These are phyloP conservation scores for Paracoccidioides brasiliensis DNA, from an alignment of 2,329 filamentous ascomycete species.

Conservation along the genomic window DNA sequence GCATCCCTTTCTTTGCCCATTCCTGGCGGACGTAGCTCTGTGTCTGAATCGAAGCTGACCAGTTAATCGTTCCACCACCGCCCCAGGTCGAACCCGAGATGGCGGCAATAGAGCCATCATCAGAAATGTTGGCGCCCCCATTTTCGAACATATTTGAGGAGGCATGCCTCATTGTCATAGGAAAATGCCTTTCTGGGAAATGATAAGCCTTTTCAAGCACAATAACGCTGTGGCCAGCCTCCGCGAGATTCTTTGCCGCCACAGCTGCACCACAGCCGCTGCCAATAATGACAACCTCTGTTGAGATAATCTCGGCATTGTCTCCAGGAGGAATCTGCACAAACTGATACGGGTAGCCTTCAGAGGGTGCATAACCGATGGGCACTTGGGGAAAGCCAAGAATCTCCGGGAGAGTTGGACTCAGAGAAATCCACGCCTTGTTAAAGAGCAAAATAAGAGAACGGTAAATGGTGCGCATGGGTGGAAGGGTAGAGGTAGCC, in stretches of 20 bases:
- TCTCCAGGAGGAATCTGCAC: conserved; percentile 43
- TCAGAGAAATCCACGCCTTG: conserved; percentile 40
- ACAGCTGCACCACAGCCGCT: conserved; percentile 80
- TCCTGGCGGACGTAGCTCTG: conserved; percentile 66
- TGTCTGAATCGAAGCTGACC: conserved; percentile 56
- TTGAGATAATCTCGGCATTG: conserved; percentile 49
- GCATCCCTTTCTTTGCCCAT: conserved; percentile 59
- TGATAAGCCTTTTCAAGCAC: conserved; percentile 76
- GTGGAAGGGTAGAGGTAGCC: conserved; percentile 39
- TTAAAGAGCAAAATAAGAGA: conserved; percentile 39
- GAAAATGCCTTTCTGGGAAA: conserved; percentile 57
- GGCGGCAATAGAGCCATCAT: conserved; percentile 47
- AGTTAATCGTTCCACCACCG: conserved; percentile 80
- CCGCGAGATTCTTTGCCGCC: conserved; percentile 64
- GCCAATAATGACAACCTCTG: conserved; percentile 74
- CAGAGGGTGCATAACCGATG: conserved; percentile 37
- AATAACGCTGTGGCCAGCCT: conserved; percentile 60
- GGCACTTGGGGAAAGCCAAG: conserved; percentile 44
- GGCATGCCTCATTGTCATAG: conserved; percentile 54
- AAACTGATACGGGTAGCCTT: conserved; percentile 44
- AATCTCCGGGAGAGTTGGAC: conserved; percentile 37
- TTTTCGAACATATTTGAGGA: conserved; percentile 56
- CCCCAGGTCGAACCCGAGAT: conserved; percentile 64
- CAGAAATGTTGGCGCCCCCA: conserved; percentile 43
- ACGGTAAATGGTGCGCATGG: conserved; percentile 38